These are phyloP conservation scores for Funneliformis mosseae DNA, from an alignment of 192 early-diverging fungal genomes.

Conservation along the genomic window DNA sequence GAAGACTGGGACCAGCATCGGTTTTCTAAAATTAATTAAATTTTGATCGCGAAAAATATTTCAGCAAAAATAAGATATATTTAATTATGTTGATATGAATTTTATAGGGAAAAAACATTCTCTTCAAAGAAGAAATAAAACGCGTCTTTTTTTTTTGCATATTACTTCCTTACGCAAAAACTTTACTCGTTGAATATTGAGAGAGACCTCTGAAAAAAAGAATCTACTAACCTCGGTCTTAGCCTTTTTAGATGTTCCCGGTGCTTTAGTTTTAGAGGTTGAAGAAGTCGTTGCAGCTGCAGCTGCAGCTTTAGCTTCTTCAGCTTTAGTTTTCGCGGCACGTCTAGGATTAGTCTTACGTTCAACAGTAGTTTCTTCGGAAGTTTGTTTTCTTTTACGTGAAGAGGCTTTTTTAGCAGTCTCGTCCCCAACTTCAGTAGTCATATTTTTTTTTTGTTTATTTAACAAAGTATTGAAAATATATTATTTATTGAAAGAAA, in stretches of 20 bases:
- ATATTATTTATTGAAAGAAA: background rate
- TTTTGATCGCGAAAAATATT: background rate
- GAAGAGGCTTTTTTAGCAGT: slow-evolving; percentile 9
- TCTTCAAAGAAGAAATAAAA: background rate
- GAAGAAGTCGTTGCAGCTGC: background rate
- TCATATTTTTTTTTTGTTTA: background rate
- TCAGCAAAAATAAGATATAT: background rate
- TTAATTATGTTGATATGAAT: background rate
- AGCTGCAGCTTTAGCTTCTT: slow-evolving; percentile 32
- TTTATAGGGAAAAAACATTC: background rate
- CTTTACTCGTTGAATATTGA: background rate
- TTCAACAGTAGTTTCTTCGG: slow-evolving; percentile 12
- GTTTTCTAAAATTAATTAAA: slow-evolving; percentile 3
- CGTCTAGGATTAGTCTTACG: slow-evolving; percentile 31
- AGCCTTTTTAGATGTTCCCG: slow-evolving; percentile 17
- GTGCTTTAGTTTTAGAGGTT: slow-evolving; percentile 15
- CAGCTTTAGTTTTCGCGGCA: slow-evolving; percentile 35
- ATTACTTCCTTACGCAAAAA: background rate
- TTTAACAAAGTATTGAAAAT: background rate
- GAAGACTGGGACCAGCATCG: slow-evolving; percentile 17
- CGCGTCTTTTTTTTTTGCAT: background rate
- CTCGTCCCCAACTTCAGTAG: slow-evolving; percentile 12
- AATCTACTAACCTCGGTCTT: slow-evolving; percentile 28
- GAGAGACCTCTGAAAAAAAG: background rate
- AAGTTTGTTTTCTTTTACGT: slow-evolving; percentile 29